A percentile compares a stretch with the other conserved stretches of the same genome.
Evolutionary conservation across 192 early-diverging fungal species (phyloP).

Genomic region (Helicostylum pulchrum): DNA sequence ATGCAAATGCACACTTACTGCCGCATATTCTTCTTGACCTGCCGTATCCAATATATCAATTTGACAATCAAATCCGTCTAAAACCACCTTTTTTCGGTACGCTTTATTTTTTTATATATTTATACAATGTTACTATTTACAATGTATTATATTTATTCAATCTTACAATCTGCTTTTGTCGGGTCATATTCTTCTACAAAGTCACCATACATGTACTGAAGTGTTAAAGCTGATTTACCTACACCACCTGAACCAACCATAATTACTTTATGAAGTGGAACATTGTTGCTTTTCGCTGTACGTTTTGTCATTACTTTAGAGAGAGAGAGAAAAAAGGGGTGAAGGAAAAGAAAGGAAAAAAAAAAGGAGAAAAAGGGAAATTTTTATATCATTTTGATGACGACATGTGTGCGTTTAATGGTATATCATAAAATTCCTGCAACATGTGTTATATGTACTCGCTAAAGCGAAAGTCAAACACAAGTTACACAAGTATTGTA

Average conservation of each 20-base stretch:
- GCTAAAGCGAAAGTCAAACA: too few species aligned
- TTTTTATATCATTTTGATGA: too few species aligned
- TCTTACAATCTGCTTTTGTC: constrained; percentile 78
- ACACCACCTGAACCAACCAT: constrained; percentile 92
- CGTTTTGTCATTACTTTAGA: constrained; percentile 61
- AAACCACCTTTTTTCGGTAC: constrained; percentile 80
- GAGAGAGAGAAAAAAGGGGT: too few species aligned
- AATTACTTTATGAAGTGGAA: constrained; percentile 86
- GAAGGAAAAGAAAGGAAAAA: too few species aligned
- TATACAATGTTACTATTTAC: neutral
- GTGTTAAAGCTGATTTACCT: constrained; percentile 84
- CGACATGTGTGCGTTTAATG: too few species aligned
- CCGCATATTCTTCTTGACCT: constrained; percentile 88
- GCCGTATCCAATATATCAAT: constrained; percentile 92
- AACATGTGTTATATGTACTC: too few species aligned
- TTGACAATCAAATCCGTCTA: constrained; percentile 73
- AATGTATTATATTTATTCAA: neutral
- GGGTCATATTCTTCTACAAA: constrained; percentile 95
- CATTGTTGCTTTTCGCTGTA: constrained; percentile 48
- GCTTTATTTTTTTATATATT: constrained; percentile 23
- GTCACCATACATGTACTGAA: constrained; percentile 92
- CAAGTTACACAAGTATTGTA: too few species aligned
- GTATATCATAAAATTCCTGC: too few species aligned
- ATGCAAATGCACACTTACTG: constrained; percentile 42
- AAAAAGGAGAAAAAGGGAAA: too few species aligned